Evolutionary conservation across 2,329 filamentous ascomycete species (phyloP), one percentile per base, ranked within the genome.

Genomic region (Diaporthe aspalathi): DNA sequence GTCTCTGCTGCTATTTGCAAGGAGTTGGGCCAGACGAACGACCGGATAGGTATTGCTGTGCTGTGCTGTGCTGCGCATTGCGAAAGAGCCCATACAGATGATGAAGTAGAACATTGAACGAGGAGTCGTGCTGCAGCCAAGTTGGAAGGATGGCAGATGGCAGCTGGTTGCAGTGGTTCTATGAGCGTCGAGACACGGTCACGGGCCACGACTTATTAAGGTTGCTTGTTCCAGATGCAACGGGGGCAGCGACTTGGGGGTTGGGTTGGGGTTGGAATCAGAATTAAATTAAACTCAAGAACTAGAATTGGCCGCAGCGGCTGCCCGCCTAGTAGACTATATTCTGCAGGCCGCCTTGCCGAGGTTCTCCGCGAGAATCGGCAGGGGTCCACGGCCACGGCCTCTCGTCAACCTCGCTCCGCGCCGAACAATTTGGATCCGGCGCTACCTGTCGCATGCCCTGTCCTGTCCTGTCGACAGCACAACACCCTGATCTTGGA

Each of bases 321-420:
- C 43, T 35, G 60, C 43, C 52, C 50, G 29, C n/a, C n/a, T n/a
- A n/a, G n/a, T n/a, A n/a, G n/a, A n/a, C n/a, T n/a, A n/a, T n/a
- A n/a, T 38, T 49, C 32, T 54, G 40, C 66, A 49, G 40, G 29
- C 52, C 52, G 40, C 52, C n/a, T 65, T 68, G 66, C 66, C 66
- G 66, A 68, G 66, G 66, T 68, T 57, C 66, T 57, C 66, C 66
- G 57, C 38, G 52, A 56, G 38, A 68, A 68, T 38, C 52, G 40
- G 53, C 66, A 68, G 40, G 66, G 66, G 50, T 56, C 35, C 29
- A 57, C 53, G 57, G 43, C 35, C 29, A 57, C 53, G 57, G 43
- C 27, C 43, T 35, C 43, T 35, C 20, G 40, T 35, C 43, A 29
- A 35, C 43, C 20, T 54, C 14, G n/a, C 66, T 65, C 60, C 45